Base-by-base conservation (phyloP, 495 filamentous ascomycete genomes). In the Oleoguttula mirabilis region DNA sequence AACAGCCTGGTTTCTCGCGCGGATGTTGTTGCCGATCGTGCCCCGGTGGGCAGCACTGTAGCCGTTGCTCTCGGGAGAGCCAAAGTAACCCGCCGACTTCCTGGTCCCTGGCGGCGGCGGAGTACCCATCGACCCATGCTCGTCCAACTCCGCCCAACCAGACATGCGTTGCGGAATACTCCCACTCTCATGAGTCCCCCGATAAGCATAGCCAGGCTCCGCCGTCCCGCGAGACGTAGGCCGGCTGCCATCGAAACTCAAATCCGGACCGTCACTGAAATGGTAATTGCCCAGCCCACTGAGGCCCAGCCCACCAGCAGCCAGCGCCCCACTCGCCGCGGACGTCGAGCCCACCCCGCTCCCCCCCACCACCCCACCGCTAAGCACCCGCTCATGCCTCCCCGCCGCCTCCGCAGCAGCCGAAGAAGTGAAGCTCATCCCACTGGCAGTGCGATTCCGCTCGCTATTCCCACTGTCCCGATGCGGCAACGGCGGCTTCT, bases 381-480 rank as follows among this genome's bases (percentile, higher is more conserved):
- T 21, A 10, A 15, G 5, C 14, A 39, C 17, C 10, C 27, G 14
- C 21, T 20, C 7, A 4, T 36, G 32, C 8, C 17, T 34, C 15
- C 10, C 21, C 6, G 4, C 5, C 4, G 5, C 24, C 10, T 6
- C 45, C 8, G 27, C 35, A n/a, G 24, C 3, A 23, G 14, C 45
- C 8, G 27, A 22, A n/a, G 24, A 21, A 23, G 14, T 32, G 34
- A 49, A 49, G 31, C 39, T 43, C 36, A 43, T 30, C 12, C 46
- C 39, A 21, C 36, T 41, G 3, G 21, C 32, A n/a, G 16, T 32
- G 4, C 46, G 39, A 34, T 49, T 49, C 17, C 39, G 39, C 25
- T 49, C 44, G 21, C 44, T 47, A 30, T 41, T 47, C 3, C 44
- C 44, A 41, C 44, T 47, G 12, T 47, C 36, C 11, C 44, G 10